Base-by-base conservation (phyloP, 2,329 filamentous ascomycete genomes). In the Periglandula ipomoeae region DNA sequence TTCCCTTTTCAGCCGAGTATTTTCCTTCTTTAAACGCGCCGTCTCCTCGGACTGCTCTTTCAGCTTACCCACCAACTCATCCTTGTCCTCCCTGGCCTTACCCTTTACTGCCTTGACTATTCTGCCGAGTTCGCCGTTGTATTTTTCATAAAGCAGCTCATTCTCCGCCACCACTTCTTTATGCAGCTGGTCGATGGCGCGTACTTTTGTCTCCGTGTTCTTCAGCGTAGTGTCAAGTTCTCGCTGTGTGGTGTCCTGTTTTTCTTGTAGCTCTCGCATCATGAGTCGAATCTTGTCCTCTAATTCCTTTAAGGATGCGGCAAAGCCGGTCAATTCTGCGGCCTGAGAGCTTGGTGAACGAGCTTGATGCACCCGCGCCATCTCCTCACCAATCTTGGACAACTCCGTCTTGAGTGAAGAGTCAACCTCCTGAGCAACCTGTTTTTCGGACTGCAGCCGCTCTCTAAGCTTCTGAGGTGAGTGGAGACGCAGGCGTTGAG, bases 101-200 rank as follows among this genome's bases (percentile, higher is more conserved):
- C 79, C 79, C 63, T 81, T 81, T 43, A 93, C 75, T 37, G 84
- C 87, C 63, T 81, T 85, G 39, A 89, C 75, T 52, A 96, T 87
- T 70, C 86, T 89, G 57, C 81, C 85, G 43, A 97, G 70, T 68
- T 96, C 91, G n/a, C 82, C 79, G 59, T 96, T 95, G 72, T 96
- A 95, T 52, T 84, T 84, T 56, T 91, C 86, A 65, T 96, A 96
- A 48, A 97, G 73, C 26, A 91, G 79, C 68, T 96, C 90, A 58
- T 96, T 97, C 71, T 97, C 91, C 0, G 88, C 87, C 58, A 83
- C 89, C 15, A 84, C 80, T 61, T 95, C 89, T 55, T 88, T 86
- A 69, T 94, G 95, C 46, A 95, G 71, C 66, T 94, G 87, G 62
- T 96, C 90, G 47, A 96, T 80, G 37, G 85, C 85, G 58, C 83